These are phyloP conservation scores for Lecanicillium sp. DNA, from an alignment of 2,329 filamentous ascomycete genomes.

Conservation along the genomic window DNA sequence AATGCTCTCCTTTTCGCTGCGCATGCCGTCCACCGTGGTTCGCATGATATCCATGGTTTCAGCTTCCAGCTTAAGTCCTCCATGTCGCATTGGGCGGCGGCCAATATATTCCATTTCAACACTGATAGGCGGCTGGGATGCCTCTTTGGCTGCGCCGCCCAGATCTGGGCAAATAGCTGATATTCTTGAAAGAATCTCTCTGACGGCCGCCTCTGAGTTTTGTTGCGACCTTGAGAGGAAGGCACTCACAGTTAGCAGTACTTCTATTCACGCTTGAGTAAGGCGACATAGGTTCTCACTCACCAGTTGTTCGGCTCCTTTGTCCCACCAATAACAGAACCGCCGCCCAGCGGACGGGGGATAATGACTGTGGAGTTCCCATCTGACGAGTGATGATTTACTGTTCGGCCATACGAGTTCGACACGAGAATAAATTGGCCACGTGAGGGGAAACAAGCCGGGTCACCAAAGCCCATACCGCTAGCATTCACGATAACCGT, in stretches of 20 bases:
- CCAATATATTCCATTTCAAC: slow-evolving; percentile 2
- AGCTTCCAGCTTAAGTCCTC: slow-evolving; percentile 3
- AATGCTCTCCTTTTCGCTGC: not conserved
- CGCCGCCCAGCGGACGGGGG: slow-evolving; percentile 1
- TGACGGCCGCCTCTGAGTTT: not conserved
- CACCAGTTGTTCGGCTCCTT: slow-evolving; percentile 6
- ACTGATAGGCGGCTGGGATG: not conserved
- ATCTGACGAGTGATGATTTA: slow-evolving; percentile 2
- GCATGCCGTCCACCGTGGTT: not conserved
- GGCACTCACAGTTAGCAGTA: no score
- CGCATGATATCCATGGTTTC: not conserved
- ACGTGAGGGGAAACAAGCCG: slow-evolving; percentile 3
- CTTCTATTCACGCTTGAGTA: no score
- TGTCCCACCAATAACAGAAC: slow-evolving; percentile 4
- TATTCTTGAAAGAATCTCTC: slow-evolving; percentile 1
- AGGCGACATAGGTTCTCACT: no score
- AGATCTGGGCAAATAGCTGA: slow-evolving; percentile 1
- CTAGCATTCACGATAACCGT: slow-evolving; percentile 4
- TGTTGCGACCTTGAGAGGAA: no score
- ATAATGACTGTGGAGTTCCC: slow-evolving; percentile 3
- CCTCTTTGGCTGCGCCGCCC: not conserved
- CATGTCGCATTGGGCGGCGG: slow-evolving; percentile 5
- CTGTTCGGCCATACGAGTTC: not conserved
- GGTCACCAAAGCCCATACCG: slow-evolving; percentile 2
- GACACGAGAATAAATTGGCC: slow-evolving; percentile 2